Evolutionary conservation across 768 basidiomycete genomes (phyloP), one percentile per base, ranked within the genome.

Genomic region (Russula sp.): DNA sequence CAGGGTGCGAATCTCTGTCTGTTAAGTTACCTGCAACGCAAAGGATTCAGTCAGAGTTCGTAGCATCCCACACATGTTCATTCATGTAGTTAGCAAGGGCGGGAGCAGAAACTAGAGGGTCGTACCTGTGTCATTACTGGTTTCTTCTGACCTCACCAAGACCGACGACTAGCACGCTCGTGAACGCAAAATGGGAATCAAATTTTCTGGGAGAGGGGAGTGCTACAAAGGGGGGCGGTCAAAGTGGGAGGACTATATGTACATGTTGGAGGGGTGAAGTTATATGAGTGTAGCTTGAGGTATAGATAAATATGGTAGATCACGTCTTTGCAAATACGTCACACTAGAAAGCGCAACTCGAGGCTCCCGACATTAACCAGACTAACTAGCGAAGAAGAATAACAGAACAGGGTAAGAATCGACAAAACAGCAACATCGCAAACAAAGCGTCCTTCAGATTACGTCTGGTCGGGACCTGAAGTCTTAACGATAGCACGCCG

Each of bases 161-260:
- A 29, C 25, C 25, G 22, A 39, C 25, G 22, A 39, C 20, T 5
- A 6, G 20, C 20, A 5, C 29, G 45, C 18, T 3, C 14, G 42
- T 36, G 5, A 59, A 45, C 6, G 14, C 20, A 36, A 5, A 36
- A 35, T n/a, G 7, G 32, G 13, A 43, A 38, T 18, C 16, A 55
- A 29, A 29, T 46, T 60, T 60, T 60, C 25, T 46, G 59, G 47
- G 59, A 29, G 48, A n/a, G 41, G 55, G 46, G 61, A 13, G 5
- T 52, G 61, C 50, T 62, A 62, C 61, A 62, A 22, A 29, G 16
- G 45, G 42, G 29, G 11, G 8, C 35, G 22, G 11, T 9, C 9
- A 7, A 20, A 22, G 46, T 45, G 49, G 20, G 32, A 32, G 13
- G 14, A 58, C 7, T 38, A 61, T 62, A 62, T 62, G 49, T 62